Evolutionary conservation across 768 basidiomycete species (phyloP).

Genomic region (Tulasnella sp.): DNA sequence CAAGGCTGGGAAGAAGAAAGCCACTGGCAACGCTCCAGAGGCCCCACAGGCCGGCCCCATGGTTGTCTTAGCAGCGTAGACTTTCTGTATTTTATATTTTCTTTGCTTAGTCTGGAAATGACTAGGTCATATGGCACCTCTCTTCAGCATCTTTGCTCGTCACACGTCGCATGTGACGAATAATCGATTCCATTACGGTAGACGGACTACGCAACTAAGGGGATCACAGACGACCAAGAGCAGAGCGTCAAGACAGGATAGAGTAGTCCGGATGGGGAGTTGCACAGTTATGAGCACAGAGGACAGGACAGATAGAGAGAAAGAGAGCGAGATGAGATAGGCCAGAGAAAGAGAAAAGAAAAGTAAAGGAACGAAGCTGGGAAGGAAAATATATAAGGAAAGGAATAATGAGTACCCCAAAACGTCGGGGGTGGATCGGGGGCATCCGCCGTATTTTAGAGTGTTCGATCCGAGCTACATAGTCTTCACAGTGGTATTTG

Average conservation of each 20-base stretch:
- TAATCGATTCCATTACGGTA: slow-evolving; percentile 1
- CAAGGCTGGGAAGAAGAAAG: slow-evolving; percentile 16
- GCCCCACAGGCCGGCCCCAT: slow-evolving; percentile 15
- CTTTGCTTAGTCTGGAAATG: neutral
- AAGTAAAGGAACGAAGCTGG: neutral
- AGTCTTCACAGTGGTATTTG: neutral
- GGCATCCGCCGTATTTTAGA: neutral
- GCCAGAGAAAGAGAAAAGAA: neutral
- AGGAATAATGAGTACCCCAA: slow-evolving; percentile 4
- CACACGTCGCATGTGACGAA: neutral
- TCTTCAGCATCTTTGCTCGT: neutral
- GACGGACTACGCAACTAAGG: neutral
- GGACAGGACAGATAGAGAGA: neutral
- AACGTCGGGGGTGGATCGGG: neutral
- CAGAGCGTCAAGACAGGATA: neutral
- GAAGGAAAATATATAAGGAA: neutral
- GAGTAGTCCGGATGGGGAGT: neutral
- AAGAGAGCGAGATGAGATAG: neutral
- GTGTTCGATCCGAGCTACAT: neutral
- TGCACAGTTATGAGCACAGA: slow-evolving; percentile 4
- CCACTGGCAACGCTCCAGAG: neutral
- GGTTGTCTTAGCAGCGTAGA: slow-evolving; percentile 8
- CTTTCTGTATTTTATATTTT: neutral
- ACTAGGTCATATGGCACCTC: neutral
- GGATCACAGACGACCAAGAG: neutral